A percentile compares a stretch with the other conserved stretches of the same genome.
These are phyloP conservation scores for Chrysanthemum seticuspe DNA, from an alignment of 129 eudicot species.

Conservation along the genomic window DNA sequence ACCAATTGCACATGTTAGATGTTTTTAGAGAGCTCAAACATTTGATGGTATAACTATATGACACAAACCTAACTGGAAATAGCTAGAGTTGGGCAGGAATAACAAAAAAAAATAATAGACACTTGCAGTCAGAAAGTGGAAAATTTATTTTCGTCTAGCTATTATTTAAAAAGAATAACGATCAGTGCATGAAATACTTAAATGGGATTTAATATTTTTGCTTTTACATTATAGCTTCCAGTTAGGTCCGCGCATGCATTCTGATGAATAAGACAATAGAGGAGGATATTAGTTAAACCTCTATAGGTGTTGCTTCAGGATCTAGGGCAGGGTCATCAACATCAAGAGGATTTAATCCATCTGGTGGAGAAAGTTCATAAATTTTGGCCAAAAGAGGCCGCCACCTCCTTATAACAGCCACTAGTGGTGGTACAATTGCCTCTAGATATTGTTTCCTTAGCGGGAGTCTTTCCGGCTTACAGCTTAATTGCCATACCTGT, in stretches of 20 bases:
- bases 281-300: constrained; percentile 44
- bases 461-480: constrained; percentile 63
- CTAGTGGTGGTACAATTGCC: constrained; percentile 80
- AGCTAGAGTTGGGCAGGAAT: no score
- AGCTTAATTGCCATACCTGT: constrained; percentile 94
- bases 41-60: neutral
- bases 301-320: constrained; percentile 71
- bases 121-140: no score
- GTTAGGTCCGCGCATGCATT: neutral
- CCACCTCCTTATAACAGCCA: constrained; percentile 83
- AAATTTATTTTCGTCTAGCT: no score
- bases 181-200: no score
- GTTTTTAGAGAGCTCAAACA: neutral
- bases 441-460: constrained; percentile 80
- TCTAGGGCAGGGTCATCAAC: constrained; percentile 75
- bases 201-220: neutral
- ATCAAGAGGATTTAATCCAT: constrained; percentile 73
- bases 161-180: no score
- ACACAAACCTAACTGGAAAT: no score
- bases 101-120: no score
- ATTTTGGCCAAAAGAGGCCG: constrained; percentile 84
- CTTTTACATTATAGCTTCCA: neutral
- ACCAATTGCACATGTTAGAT: constrained; percentile 17
- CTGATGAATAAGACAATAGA: neutral
- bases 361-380: constrained; percentile 76